Conservation (phyloP, 441 rosid genomes). For the Sinapis alba region DNA sequence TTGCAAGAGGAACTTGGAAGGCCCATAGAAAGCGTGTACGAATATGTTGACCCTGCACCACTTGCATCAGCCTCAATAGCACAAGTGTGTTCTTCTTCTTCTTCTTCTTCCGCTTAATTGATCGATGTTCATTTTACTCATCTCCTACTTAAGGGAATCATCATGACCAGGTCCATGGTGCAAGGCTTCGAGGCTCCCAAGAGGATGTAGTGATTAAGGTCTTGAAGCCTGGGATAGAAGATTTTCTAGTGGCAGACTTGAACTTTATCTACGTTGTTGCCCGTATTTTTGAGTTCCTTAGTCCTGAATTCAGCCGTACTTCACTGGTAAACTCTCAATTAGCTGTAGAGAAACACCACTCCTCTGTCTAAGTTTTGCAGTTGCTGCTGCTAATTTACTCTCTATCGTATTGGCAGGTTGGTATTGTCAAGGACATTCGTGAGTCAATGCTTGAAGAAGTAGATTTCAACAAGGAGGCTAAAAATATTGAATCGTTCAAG, state of each 20-base stretch:
- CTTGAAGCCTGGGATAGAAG: constrained; percentile 96
- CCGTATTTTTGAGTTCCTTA: constrained; percentile 92
- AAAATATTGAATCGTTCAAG: constrained; percentile 77
- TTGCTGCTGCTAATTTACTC: constrained; percentile 16
- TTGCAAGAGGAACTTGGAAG: constrained; percentile 86
- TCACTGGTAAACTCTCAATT: constrained; percentile 70
- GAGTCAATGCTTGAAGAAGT: constrained; percentile 99
- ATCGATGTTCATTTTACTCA: constrained; percentile 7
- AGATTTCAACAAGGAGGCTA: constrained; percentile 90
- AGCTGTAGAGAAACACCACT: constrained; percentile 9
- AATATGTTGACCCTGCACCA: constrained; percentile 87
- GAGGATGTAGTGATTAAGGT: constrained; percentile 96
- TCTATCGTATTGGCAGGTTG: constrained; percentile 60
- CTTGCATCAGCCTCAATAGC: constrained; percentile 98
- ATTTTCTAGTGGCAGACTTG: constrained; percentile 89
- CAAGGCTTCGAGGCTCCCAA: constrained; percentile 84
- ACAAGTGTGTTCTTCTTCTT: constrained; percentile 56
- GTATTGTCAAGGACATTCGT: constrained; percentile 87
- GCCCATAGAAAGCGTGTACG: constrained; percentile 85
- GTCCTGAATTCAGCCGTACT: constrained; percentile 84
- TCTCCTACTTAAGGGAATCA: constrained; percentile 25
- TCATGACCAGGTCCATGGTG: constrained; percentile 81
- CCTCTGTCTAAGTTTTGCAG: neutral
- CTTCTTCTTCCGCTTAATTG: constrained; percentile 1
- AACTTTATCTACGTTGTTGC: constrained; percentile 87